Percentiles rank a stretch among this genome's conserved stretches.
Conservation (phyloP, 208 protist genomes). For the Borovskyia barvae region DNA sequence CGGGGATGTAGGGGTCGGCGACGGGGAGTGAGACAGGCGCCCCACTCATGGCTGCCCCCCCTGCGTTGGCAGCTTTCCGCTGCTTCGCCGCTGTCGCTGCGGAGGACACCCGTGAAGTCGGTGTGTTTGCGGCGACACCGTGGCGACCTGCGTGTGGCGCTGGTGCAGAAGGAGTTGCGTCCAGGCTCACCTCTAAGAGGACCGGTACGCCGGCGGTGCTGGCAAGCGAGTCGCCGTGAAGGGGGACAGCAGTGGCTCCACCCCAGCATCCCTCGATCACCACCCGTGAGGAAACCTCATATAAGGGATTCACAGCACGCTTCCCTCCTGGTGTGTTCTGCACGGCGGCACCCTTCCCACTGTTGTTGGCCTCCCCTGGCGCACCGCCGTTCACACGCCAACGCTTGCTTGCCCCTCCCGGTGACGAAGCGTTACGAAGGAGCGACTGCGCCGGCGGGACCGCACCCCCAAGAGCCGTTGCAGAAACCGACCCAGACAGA, state of each 20-base stretch:
- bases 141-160: not conserved
- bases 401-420: too few relatives aligned
- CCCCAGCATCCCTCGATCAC: conserved; percentile 23
- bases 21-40: not conserved
- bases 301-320: conserved; percentile 13
- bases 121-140: not conserved
- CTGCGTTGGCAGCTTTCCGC: not conserved
- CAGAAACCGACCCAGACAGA: too few relatives aligned
- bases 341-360: conserved; percentile 1
- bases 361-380: not conserved
- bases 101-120: not conserved
- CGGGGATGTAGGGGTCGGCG: conserved; percentile 12
- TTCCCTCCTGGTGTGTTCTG: not conserved
- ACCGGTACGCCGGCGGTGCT: not conserved
- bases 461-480: not conserved
- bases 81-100: not conserved
- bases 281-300: conserved; percentile 23
- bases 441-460: not conserved
- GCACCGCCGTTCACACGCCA: not conserved
- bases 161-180: not conserved
- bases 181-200: not conserved
- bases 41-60: not conserved
- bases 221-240: not conserved
- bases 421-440: not conserved
- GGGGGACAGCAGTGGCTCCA: not conserved